Percentiles rank a stretch among this genome's conserved stretches.
phyloP scores from a whole-genome alignment of 805 yeast genomes.

The Schwanniomyces polymorphus region DNA sequence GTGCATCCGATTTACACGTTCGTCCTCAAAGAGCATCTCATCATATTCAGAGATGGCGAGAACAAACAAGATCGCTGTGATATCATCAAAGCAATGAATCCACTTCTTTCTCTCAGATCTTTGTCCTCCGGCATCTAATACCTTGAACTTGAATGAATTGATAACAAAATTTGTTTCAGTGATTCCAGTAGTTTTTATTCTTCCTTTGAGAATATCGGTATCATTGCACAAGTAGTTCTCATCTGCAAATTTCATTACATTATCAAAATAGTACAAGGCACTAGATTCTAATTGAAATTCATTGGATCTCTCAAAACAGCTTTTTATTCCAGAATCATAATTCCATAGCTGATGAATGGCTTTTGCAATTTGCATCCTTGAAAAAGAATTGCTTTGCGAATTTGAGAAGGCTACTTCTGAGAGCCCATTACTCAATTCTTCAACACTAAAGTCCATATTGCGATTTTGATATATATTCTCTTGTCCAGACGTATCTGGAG shows the following conservation, averaged over 20 bases:
- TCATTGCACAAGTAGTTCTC: constrained; percentile 70
- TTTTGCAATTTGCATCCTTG: constrained; percentile 60
- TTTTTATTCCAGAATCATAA: constrained; percentile 63
- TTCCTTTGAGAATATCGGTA: constrained; percentile 82
- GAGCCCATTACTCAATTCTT: constrained; percentile 9
- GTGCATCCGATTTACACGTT: constrained; percentile 82
- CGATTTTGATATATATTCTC: background rate
- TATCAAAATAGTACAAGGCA: constrained; percentile 77
- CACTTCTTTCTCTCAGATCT: constrained; percentile 88
- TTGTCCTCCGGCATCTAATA: constrained; percentile 97
- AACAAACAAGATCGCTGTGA: constrained; percentile 85
- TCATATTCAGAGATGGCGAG: constrained; percentile 91
- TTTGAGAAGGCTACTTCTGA: constrained; percentile 9
- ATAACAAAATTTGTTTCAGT: constrained; percentile 81
- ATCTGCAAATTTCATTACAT: constrained; percentile 63
- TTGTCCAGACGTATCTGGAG: background rate
- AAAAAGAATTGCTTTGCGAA: constrained; percentile 12
- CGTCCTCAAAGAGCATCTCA: constrained; percentile 88
- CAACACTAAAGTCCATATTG: constrained; percentile 9
- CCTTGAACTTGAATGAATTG: constrained; percentile 62
- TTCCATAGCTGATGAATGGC: constrained; percentile 74
- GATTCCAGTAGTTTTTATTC: constrained; percentile 95
- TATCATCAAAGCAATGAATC: constrained; percentile 92
- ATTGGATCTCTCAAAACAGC: constrained; percentile 59
- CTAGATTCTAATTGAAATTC: constrained; percentile 85